These are phyloP conservation scores for Trichosporon asahii DNA, from an alignment of 1,284 basidiomycete genomes.

Conservation along the genomic window DNA sequence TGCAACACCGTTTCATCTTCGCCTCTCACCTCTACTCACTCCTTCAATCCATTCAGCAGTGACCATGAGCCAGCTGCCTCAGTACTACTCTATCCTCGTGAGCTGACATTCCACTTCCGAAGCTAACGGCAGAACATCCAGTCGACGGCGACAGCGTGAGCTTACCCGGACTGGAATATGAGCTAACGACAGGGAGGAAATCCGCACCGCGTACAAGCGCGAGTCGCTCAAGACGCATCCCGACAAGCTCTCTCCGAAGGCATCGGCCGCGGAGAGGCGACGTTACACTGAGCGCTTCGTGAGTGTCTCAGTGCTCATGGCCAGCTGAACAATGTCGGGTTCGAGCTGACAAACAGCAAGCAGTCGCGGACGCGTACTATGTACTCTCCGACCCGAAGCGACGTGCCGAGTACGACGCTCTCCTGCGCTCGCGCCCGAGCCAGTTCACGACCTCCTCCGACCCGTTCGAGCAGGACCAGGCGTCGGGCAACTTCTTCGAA, in stretches of 20 bases:
- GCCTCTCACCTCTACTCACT: neutral
- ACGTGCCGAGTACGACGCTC: constrained; percentile 76
- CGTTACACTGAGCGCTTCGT: constrained; percentile 72
- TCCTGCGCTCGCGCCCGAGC: constrained; percentile 56
- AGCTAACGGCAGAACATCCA: constrained; percentile 34
- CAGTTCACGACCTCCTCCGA: constrained; percentile 35
- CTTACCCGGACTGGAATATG: neutral
- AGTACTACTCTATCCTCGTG: constrained; percentile 49
- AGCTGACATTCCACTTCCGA: constrained; percentile 11
- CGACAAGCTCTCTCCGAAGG: constrained; percentile 71
- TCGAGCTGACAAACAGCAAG: constrained; percentile 54
- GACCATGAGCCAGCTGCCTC: constrained; percentile 22
- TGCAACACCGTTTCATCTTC: neutral
- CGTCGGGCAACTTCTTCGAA: constrained; percentile 71
- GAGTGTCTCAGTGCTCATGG: constrained; percentile 40
- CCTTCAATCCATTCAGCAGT: neutral
- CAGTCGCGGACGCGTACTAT: constrained; percentile 93
- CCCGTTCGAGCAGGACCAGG: constrained; percentile 57
- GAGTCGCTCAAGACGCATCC: constrained; percentile 71
- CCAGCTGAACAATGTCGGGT: neutral
- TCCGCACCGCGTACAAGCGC: constrained; percentile 50
- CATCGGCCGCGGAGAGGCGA: constrained; percentile 66
- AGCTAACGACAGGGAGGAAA: constrained; percentile 39
- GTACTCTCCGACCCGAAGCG: constrained; percentile 75
- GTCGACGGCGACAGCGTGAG: constrained; percentile 42